Evolutionary conservation across 1,284 basidiomycete genomes (phyloP).

Genomic region (Violaceomyces palustris): DNA sequence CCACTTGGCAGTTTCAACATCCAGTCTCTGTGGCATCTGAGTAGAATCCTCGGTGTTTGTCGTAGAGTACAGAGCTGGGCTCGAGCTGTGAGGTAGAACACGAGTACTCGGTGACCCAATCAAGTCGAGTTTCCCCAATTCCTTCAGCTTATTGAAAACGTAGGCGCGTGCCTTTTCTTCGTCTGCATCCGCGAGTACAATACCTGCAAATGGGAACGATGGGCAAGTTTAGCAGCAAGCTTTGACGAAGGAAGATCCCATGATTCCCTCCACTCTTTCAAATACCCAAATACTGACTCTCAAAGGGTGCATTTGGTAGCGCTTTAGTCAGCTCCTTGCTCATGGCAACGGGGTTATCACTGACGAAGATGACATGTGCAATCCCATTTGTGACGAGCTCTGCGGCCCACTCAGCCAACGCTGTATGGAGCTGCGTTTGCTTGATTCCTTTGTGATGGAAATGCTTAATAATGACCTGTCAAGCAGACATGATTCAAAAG

Average conservation of each 20-base stretch:
- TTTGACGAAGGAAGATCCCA: too few relatives aligned
- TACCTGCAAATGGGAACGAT: not conserved
- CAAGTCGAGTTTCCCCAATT: too few relatives aligned
- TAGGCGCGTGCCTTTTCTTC: slow-evolving; percentile 71
- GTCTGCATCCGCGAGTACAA: slow-evolving; percentile 66
- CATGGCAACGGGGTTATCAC: slow-evolving; percentile 78
- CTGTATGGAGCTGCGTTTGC: slow-evolving; percentile 68
- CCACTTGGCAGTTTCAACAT: slow-evolving; percentile 31
- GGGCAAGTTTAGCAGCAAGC: not conserved
- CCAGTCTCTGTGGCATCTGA: slow-evolving; percentile 5
- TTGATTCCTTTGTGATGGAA: slow-evolving; percentile 54
- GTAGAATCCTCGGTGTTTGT: too few relatives aligned
- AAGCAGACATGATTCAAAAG: too few relatives aligned
- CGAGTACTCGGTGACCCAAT: too few relatives aligned
- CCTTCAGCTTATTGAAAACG: slow-evolving; percentile 71
- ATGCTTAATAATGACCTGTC: slow-evolving; percentile 41
- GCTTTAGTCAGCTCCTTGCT: slow-evolving; percentile 77
- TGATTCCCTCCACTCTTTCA: too few relatives aligned
- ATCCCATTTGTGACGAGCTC: slow-evolving; percentile 58
- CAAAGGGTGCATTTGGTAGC: slow-evolving; percentile 78
- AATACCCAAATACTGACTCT: too few relatives aligned
- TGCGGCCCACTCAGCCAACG: slow-evolving; percentile 80
- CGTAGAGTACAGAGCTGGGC: too few relatives aligned
- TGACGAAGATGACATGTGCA: slow-evolving; percentile 86
- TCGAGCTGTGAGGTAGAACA: too few relatives aligned